Evolutionary conservation across 1,284 basidiomycete species (phyloP), one percentile per base, ranked within the genome.

Genomic region (Porogramme epimiltina): DNA sequence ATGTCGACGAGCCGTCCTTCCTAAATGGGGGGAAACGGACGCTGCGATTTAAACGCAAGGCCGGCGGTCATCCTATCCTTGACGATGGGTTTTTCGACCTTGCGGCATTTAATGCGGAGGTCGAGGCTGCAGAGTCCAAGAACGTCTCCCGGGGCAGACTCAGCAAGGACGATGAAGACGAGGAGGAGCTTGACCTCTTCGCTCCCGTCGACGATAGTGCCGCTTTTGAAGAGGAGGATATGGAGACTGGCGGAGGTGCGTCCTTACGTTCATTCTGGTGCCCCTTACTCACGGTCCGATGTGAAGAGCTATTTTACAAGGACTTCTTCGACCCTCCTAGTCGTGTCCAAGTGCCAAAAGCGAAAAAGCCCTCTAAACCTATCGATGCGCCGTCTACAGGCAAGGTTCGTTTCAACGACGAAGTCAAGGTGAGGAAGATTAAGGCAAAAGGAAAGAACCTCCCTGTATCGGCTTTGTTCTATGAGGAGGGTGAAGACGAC

Each of bases 51-150:
- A 61, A 63, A 54, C 43, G 55, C 20, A 68, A 69, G 50, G 55
- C 61, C 18, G 63, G 54, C 26, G 63, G 67, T 18, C 78, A 84
- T 58, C 77, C 85, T 5, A 81, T 81, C 42, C 81, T 98, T n/a
- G 90, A 98, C 70, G 96, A 98, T 68, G 85, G 81, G 23, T 98
- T 99, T 75, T 99, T 99, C 72, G 84, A 91, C 50, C 82, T 98
- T 49, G 85, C 86, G 49, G 80, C 85, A 20, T 98, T 99, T 76
- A 97, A 98, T 67, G 81, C 87, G 4, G 84, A 94, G 70, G 90
- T 90, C 2, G 90, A 92, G 68, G 84, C 84, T 60, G 81, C 86
- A 6, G 94, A 97, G 71, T 84, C 87, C 15, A 79, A 75, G 52
- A 76, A 75, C 11, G 74, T 82, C 13, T 85, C 87, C 4, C 74